phyloP scores from a whole-genome alignment of 2,329 filamentous ascomycete genomes.

The Colletotrichum viniferum region DNA sequence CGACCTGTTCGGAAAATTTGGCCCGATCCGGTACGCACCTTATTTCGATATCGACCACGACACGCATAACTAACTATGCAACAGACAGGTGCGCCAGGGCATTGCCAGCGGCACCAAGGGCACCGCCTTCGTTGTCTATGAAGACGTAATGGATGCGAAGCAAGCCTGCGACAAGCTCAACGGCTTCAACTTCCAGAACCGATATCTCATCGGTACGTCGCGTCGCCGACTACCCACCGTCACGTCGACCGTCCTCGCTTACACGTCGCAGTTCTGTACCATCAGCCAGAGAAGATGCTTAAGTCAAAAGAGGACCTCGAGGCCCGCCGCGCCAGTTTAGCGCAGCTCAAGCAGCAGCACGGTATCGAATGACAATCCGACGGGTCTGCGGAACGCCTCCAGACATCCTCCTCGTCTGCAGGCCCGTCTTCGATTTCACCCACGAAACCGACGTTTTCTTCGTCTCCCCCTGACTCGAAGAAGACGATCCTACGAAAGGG shows the following conservation, averaged over 20 bases:
- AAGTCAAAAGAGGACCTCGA: slow-evolving; percentile 94
- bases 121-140: slow-evolving; percentile 98
- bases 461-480: slow-evolving; percentile 37
- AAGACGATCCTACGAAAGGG: slow-evolving; percentile 51
- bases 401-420: slow-evolving; percentile 56
- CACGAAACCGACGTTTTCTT: slow-evolving; percentile 33
- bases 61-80: slow-evolving; percentile 18
- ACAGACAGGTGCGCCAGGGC: slow-evolving; percentile 95
- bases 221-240: neutral
- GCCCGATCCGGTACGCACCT: slow-evolving; percentile 80
- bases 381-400: slow-evolving; percentile 62
- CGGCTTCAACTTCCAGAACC: slow-evolving; percentile 99
- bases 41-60: neutral
- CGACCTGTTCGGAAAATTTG: slow-evolving; percentile 98
- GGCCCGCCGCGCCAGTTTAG: slow-evolving; percentile 94
- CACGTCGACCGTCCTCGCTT: neutral
- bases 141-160: slow-evolving; percentile 99
- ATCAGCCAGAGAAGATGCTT: slow-evolving; percentile 70
- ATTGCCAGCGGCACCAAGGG: slow-evolving; percentile 98
- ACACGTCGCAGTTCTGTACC: slow-evolving; percentile 58
- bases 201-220: slow-evolving; percentile 92
- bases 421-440: slow-evolving; percentile 62
- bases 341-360: slow-evolving; percentile 96
- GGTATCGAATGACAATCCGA: slow-evolving; percentile 95
- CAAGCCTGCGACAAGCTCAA: slow-evolving; percentile 99